A percentile compares a stretch with the other conserved stretches of the same genome.
phyloP scores from a whole-genome alignment of 768 basidiomycete genomes.

The Rhizopogon vesiculosus region DNA sequence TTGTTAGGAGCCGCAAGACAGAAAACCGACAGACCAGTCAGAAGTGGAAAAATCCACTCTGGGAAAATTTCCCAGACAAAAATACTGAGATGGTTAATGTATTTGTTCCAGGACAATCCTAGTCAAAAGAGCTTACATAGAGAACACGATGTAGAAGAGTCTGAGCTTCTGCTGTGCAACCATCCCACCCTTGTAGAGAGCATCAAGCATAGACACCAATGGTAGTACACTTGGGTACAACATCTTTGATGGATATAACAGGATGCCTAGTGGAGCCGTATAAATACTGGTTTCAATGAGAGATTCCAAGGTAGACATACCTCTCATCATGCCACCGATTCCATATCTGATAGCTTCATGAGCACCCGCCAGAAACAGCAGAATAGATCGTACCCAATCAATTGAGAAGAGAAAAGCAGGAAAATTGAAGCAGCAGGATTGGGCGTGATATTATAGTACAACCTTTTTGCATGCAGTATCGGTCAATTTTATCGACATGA shows the following conservation, averaged over 20 bases:
- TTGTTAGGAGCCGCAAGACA: constrained; percentile 48
- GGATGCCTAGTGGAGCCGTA: constrained; percentile 7
- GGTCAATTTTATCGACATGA: no score
- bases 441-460: constrained; percentile 50
- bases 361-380: no score
- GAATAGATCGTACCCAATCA: constrained; percentile 24
- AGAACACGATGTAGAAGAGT: constrained; percentile 43
- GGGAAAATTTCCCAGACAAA: constrained; percentile 42
- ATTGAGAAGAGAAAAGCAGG: constrained; percentile 29
- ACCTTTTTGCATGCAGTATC: background rate
- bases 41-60: constrained; percentile 30
- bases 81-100: constrained; percentile 17
- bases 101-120: no score
- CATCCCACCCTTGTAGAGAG: constrained; percentile 35
- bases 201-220: constrained; percentile 21
- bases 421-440: constrained; percentile 42
- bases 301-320: constrained; percentile 20
- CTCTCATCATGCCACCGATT: constrained; percentile 46
- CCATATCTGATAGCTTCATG: constrained; percentile 29
- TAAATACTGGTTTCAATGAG: no score
- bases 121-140: constrained; percentile 1
- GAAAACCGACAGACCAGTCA: constrained; percentile 56
- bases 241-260: constrained; percentile 43
- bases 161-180: constrained; percentile 38
- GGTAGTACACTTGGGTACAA: constrained; percentile 32